phyloP scores from a whole-genome alignment of 2,329 filamentous ascomycete genomes.

The Talaromyces sp. region DNA sequence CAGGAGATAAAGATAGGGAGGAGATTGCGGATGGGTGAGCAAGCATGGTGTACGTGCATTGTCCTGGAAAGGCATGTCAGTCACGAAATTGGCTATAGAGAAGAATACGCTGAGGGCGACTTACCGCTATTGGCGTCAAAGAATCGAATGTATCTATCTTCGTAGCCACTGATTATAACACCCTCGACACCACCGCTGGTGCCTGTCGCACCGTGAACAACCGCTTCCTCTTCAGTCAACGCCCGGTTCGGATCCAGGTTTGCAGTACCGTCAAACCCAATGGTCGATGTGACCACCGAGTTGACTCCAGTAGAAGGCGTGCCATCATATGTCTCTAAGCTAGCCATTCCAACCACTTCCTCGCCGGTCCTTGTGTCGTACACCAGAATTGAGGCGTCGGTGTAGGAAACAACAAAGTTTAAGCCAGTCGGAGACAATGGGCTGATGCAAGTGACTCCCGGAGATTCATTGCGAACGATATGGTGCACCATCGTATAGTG shows the following conservation, averaged over 20 bases:
- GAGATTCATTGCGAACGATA: constrained; percentile 64
- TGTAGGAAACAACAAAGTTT: constrained; percentile 87
- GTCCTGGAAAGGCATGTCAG: constrained; percentile 54
- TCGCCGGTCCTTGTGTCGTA: constrained; percentile 91
- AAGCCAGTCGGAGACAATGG: constrained; percentile 77
- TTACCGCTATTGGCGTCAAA: constrained; percentile 98
- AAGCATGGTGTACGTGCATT: constrained; percentile 99
- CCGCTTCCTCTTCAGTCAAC: constrained; percentile 61
- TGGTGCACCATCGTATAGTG: constrained; percentile 82
- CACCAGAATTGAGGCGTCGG: constrained; percentile 82
- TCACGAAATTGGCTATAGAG: not conserved
- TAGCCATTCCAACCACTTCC: constrained; percentile 88
- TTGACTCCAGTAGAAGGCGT: constrained; percentile 81
- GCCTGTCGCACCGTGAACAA: constrained; percentile 75
- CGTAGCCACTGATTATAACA: constrained; percentile 91
- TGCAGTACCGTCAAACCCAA: constrained; percentile 65
- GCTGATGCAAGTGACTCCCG: constrained; percentile 86
- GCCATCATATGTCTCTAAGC: constrained; percentile 86
- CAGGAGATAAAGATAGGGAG: constrained; percentile 82
- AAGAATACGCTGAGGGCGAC: constrained; percentile 31
- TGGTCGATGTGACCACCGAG: constrained; percentile 79
- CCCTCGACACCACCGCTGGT: constrained; percentile 80
- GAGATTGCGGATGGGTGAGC: constrained; percentile 93
- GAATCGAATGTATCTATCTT: constrained; percentile 93
- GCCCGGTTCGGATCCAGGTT: constrained; percentile 58